Conservation (phyloP, 2,329 filamentous ascomycete species). For the Xylariaceae sp. region DNA sequence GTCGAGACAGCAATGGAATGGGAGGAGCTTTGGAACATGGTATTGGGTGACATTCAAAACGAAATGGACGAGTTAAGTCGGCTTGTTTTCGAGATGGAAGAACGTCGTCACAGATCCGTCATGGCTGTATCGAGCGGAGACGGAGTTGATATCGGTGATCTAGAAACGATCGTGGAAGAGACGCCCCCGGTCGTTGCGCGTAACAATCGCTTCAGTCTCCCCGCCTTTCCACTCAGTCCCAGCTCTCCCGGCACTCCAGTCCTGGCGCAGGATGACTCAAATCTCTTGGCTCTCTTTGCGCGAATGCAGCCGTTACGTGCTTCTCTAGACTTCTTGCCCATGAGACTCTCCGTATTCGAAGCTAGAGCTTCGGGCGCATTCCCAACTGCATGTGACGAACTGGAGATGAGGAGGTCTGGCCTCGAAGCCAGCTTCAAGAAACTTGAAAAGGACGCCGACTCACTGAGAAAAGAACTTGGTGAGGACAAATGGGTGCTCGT, state of each 20-base stretch:
- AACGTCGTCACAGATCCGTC: constrained; percentile 79
- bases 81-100: constrained; percentile 96
- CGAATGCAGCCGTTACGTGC: constrained; percentile 92
- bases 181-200: constrained; percentile 57
- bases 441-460: constrained; percentile 85
- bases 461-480: constrained; percentile 80
- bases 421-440: constrained; percentile 85
- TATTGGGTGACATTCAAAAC: constrained; percentile 86
- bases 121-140: constrained; percentile 59
- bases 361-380: constrained; percentile 73
- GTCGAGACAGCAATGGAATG: constrained; percentile 98
- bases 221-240: constrained; percentile 60
- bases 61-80: constrained; percentile 76
- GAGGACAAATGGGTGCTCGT: constrained; percentile 96
- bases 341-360: constrained; percentile 86
- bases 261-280: constrained; percentile 75
- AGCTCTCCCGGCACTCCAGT: constrained; percentile 55
- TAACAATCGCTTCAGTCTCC: constrained; percentile 66
- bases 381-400: constrained; percentile 84
- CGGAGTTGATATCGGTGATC: constrained; percentile 74
- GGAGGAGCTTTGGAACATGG: constrained; percentile 94
- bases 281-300: constrained; percentile 83
- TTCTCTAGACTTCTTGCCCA: constrained; percentile 91
- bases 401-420: constrained; percentile 68
- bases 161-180: constrained; percentile 92